phyloP scores from a whole-genome alignment of 202 grass and related monocot genomes.

The Alloteropsis angusta region DNA sequence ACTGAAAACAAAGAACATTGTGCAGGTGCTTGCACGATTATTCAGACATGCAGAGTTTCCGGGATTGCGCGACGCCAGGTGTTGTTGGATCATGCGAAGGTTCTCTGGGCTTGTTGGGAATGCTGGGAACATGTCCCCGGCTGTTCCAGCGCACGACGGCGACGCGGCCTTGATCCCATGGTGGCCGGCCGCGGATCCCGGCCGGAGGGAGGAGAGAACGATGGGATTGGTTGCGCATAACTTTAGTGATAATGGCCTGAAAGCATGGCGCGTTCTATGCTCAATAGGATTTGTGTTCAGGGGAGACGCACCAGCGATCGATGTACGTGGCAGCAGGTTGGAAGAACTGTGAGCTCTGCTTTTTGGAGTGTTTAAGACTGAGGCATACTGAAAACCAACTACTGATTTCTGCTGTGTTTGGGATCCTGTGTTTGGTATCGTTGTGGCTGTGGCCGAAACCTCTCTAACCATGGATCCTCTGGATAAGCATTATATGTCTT shows the following conservation, averaged over 20 bases:
- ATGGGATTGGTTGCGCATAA: conserved; percentile 15
- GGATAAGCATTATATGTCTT: no score
- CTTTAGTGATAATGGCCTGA: conserved; percentile 13
- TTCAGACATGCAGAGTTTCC: background rate
- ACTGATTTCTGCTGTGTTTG: background rate
- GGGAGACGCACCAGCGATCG: background rate
- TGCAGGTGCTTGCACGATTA: background rate
- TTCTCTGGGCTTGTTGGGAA: background rate
- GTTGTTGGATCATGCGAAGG: background rate
- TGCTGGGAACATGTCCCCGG: background rate
- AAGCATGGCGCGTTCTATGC: background rate
- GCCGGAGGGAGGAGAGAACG: no score
- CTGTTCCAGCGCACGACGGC: background rate
- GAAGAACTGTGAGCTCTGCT: background rate
- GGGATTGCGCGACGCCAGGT: background rate
- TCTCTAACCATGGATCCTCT: no score
- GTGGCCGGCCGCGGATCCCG: background rate
- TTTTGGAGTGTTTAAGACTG: background rate
- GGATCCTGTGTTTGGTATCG: no score
- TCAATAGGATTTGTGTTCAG: background rate
- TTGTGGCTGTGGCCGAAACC: no score
- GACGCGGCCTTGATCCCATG: background rate
- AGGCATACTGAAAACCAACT: background rate
- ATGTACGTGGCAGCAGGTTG: background rate
- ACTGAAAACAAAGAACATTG: background rate